These are phyloP conservation scores for Pseudogymnoascus sp. DNA, from an alignment of 2,329 filamentous ascomycete genomes.

Conservation along the genomic window DNA sequence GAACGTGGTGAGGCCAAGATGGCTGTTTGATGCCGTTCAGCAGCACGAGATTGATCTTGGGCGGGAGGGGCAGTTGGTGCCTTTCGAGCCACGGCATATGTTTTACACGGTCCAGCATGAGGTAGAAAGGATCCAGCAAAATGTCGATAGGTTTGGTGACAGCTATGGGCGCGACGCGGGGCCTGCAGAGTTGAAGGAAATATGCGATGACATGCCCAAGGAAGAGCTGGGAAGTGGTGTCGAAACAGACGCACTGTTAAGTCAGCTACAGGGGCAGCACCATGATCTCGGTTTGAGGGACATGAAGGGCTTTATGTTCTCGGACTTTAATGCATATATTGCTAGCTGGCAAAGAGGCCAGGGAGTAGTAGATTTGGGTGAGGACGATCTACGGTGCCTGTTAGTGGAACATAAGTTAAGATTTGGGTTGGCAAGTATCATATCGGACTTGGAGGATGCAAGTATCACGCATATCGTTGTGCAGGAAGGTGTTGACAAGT, in stretches of 20 bases:
- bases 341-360: conserved; percentile 31
- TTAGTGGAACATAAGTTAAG: conserved; percentile 51
- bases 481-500: conserved; percentile 24
- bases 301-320: conserved; percentile 48
- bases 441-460: conserved; percentile 43
- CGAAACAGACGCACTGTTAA: conserved; percentile 41
- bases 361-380: conserved; percentile 7
- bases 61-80: conserved; percentile 50
- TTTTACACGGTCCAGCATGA: conserved; percentile 59
- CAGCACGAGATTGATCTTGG: conserved; percentile 43
- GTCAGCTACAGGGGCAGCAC: conserved; percentile 50
- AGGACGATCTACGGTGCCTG: conserved; percentile 30
- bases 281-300: conserved; percentile 41
- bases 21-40: conserved; percentile 67
- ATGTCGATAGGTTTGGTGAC: conserved; percentile 73
- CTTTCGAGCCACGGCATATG: conserved; percentile 58
- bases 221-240: conserved; percentile 36
- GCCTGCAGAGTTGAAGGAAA: conserved; percentile 52
- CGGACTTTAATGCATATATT: conserved; percentile 36
- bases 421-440: conserved; percentile 63
- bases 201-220: conserved; percentile 47
- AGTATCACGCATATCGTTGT: conserved; percentile 69
- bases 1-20: conserved; percentile 71
- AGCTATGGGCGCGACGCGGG: conserved; percentile 70
- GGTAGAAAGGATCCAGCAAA: conserved; percentile 47